Evolutionary conservation across 129 eudicot species (phyloP).

Genomic region (Heracleum sosnowskyi): DNA sequence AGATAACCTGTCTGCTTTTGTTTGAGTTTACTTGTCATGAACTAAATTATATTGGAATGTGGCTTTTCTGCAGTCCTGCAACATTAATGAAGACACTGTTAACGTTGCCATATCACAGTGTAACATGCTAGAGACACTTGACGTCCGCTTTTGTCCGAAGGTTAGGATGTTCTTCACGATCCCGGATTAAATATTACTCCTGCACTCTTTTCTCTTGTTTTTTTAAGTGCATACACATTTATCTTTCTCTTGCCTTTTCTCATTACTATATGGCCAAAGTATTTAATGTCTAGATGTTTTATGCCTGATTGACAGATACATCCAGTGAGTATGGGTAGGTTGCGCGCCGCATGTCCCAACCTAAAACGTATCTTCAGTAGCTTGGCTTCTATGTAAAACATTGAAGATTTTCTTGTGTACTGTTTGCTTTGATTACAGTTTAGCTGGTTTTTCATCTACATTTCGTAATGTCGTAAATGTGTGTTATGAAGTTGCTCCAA

Average conservation of each 20-base stretch:
- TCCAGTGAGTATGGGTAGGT: constrained; percentile 46
- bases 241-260: background rate
- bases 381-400: constrained; percentile 35
- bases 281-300: background rate
- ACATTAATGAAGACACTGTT: constrained; percentile 69
- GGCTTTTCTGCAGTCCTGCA: constrained; percentile 55
- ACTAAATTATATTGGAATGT: background rate
- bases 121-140: constrained; percentile 84
- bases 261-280: background rate
- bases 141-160: constrained; percentile 90
- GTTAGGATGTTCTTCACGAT: constrained; percentile 18
- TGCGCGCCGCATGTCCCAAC: constrained; percentile 70
- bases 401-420: background rate
- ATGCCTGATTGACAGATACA: constrained; percentile 37
- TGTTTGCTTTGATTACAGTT: constrained; percentile 9
- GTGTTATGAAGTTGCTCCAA: background rate
- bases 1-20: background rate
- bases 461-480: background rate
- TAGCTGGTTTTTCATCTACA: constrained; percentile 1
- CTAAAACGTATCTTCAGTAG: constrained; percentile 89
- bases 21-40: background rate
- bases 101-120: constrained; percentile 71
- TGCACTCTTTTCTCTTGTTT: background rate
- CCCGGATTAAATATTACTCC: background rate
- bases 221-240: background rate